Evolutionary conservation across 768 basidiomycete species (phyloP).

Genomic region (Mycena metata): DNA sequence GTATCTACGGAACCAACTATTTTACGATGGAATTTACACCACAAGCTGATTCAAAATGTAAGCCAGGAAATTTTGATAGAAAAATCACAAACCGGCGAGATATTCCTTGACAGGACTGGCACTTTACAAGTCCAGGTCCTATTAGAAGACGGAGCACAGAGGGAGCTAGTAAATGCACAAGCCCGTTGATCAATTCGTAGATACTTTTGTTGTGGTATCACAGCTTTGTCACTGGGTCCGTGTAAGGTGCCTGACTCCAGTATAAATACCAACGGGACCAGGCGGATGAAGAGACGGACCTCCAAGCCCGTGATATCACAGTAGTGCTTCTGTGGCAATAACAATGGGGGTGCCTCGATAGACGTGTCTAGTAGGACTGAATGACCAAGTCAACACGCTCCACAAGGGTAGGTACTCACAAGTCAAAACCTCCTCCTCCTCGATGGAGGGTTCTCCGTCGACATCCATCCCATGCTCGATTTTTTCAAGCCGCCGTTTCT

Average conservation of each 20-base stretch:
- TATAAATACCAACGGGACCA: background rate
- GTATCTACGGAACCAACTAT: conserved; percentile 33
- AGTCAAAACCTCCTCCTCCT: conserved; percentile 73
- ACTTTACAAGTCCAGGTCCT: conserved; percentile 59
- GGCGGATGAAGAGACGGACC: conserved; percentile 50
- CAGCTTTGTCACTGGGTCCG: conserved; percentile 83
- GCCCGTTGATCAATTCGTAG: conserved; percentile 83
- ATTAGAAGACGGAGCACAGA: background rate
- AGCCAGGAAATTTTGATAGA: background rate
- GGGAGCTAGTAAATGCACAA: conserved; percentile 58
- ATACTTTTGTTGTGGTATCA: conserved; percentile 90
- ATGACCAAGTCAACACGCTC: background rate
- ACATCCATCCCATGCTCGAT: conserved; percentile 71
- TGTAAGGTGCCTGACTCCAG: conserved; percentile 77
- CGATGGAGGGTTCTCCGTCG: conserved; percentile 57
- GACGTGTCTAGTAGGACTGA: conserved; percentile 67
- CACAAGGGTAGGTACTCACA: conserved; percentile 61
- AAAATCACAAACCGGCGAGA: conserved; percentile 63
- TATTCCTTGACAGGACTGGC: conserved; percentile 82
- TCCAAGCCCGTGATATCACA: conserved; percentile 92
- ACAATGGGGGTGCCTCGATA: conserved; percentile 88
- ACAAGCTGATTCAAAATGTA: conserved; percentile 42
- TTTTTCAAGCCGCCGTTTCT: conserved; percentile 64
- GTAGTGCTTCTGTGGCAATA: conserved; percentile 81
- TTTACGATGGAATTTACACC: conserved; percentile 65